These are phyloP conservation scores for Scutellaria minor DNA, from an alignment of 257 asterid species.

Conservation along the genomic window DNA sequence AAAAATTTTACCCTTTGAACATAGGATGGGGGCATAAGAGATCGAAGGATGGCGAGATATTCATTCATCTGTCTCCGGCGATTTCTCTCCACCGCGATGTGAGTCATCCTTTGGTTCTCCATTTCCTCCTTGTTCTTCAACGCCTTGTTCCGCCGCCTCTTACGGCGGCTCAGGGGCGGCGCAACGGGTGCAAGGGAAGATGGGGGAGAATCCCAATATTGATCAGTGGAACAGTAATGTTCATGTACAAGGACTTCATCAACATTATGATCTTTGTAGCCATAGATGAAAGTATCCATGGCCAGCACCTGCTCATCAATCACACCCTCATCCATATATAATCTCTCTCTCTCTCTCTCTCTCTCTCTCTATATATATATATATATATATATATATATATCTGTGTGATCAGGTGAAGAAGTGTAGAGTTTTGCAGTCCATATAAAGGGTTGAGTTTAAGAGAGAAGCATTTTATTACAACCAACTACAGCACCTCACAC, in stretches of 20 bases:
- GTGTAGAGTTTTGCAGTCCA: not conserved
- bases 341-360: conserved; percentile 25
- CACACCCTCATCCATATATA: conserved; percentile 57
- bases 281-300: conserved; percentile 45
- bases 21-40: conserved; percentile 82
- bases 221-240: not conserved
- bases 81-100: conserved; percentile 81
- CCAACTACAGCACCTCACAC: no score
- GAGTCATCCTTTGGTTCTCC: conserved; percentile 80
- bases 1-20: conserved; percentile 60
- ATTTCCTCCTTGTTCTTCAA: conserved; percentile 68
- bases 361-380: no score
- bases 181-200: no score
- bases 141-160: conserved; percentile 53
- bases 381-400: no score
- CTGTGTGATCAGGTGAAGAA: conserved; percentile 7
- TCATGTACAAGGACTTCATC: no score
- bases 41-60: conserved; percentile 69
- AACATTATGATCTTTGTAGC: conserved; percentile 29
- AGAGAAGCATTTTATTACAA: no score
- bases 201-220: conserved; percentile 21
- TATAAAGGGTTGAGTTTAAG: no score
- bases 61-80: conserved; percentile 81
- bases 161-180: conserved; percentile 32
- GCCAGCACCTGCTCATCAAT: conserved; percentile 44